Evolutionary conservation across 805 yeast species (phyloP), one percentile per base, ranked within the genome.

Genomic region (Grigorovia transvaalensis): DNA sequence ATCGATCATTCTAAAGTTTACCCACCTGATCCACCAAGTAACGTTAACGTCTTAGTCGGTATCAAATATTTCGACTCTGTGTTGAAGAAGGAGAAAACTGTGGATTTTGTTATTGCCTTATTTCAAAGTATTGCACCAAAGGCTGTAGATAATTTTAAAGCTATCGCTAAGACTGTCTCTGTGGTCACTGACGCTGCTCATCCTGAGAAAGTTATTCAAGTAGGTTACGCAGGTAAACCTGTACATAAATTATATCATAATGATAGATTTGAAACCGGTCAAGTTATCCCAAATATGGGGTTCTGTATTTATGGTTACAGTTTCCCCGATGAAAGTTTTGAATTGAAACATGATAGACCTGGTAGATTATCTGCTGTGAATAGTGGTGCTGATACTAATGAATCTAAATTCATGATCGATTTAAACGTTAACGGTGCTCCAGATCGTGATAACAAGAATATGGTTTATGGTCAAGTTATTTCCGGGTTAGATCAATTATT

Each of bases 181-280:
- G 74, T 66, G 12, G 52, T 56, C 19, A 49, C 57, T 9, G 58
- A 52, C 35, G 55, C 59, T 8, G 67, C 70, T 19, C 55, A 55
- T n/a, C 57, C 71, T 38, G 58, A 54, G 0, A 54, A 58, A 30
- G 53, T 55, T 6, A 27, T 56, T 38, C 61, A 57, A 6, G 53
- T 61, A 3, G 12, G 23, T 19, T 50, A 46, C 17, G 27, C 13
- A 11, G 43, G 17, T 23, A 35, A 45, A 1, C 8, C 40, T 2
- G 45, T 42, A 69, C 76, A 2, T 70, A 77, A 90, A 54, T 80
- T 88, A 49, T 82, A 86, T 54, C 74, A 79, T 45, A 75, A 76
- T 52, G 86, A 85, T 66, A 81, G 87, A 84, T 77, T 89, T 59
- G 95, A 87, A 71, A 95, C 96, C 53, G 96, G 96, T 56, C 91